Conservation (phyloP, 495 filamentous ascomycete species). For the Pyronema omphalodes region DNA sequence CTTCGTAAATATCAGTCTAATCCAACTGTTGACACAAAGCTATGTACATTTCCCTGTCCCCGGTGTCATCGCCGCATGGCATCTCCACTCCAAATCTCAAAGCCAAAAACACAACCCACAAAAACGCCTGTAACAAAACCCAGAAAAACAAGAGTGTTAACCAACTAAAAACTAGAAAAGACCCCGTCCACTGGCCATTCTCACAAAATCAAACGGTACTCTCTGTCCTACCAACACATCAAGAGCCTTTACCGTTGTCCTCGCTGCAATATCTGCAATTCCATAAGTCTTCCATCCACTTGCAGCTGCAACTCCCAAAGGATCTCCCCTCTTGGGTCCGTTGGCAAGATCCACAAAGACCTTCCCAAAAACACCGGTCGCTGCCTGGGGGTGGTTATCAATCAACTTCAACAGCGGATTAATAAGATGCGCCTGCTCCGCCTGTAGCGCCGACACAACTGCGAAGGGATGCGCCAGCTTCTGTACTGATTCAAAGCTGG, state of each 20-base stretch:
- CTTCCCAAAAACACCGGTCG: conserved; percentile 37
- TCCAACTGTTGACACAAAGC: too few relatives aligned
- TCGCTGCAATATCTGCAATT: conserved; percentile 57
- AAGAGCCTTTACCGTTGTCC: conserved; percentile 64
- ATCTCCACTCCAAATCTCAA: too few relatives aligned
- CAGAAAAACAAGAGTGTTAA: too few relatives aligned
- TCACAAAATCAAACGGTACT: conserved; percentile 70
- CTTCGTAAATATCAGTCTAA: too few relatives aligned
- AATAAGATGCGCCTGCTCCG: conserved; percentile 62
- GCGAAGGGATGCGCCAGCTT: conserved; percentile 57
- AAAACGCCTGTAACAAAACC: too few relatives aligned
- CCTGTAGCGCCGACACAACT: conserved; percentile 57
- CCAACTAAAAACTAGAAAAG: conserved; percentile 28
- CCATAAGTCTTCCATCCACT: conserved; percentile 65
- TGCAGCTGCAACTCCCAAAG: conserved; percentile 44
- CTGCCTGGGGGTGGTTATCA: conserved; percentile 24
- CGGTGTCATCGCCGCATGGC: too few relatives aligned
- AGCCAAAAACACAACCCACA: too few relatives aligned
- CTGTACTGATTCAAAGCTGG: conserved; percentile 60
- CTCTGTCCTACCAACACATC: conserved; percentile 65
- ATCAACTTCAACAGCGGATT: conserved; percentile 59
- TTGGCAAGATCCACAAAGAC: conserved; percentile 66
- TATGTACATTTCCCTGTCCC: too few relatives aligned
- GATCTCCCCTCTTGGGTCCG: conserved; percentile 48
- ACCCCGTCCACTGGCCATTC: conserved; percentile 52